phyloP scores from a whole-genome alignment of 2,329 filamentous ascomycete genomes.

The Venturia pyrina region DNA sequence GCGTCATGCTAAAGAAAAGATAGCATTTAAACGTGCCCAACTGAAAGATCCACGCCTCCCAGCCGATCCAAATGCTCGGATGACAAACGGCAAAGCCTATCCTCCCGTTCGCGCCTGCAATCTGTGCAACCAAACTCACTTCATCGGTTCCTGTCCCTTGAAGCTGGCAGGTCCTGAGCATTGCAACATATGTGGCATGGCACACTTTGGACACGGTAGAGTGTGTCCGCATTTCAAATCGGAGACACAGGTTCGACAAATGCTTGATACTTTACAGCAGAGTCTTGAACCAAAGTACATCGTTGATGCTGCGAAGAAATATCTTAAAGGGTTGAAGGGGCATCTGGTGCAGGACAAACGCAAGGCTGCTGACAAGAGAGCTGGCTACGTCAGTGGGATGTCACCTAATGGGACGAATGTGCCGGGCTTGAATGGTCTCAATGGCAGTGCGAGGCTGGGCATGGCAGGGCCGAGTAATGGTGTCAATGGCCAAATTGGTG shows the following conservation, averaged over 20 bases:
- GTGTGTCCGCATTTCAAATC: conserved; percentile 54
- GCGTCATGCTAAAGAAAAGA: neutral
- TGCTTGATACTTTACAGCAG: conserved; percentile 52
- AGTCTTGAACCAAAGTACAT: conserved; percentile 46
- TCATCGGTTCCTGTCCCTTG: conserved; percentile 49
- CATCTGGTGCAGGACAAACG: conserved; percentile 45
- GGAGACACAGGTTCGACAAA: conserved; percentile 52
- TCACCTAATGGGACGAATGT: neutral
- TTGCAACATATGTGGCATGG: conserved; percentile 55
- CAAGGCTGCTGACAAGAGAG: conserved; percentile 20
- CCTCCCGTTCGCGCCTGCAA: conserved; percentile 31
- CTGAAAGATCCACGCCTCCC: neutral
- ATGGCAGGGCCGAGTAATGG: neutral
- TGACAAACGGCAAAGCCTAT: conserved; percentile 8
- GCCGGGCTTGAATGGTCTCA: neutral
- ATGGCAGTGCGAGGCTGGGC: neutral
- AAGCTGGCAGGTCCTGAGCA: conserved; percentile 49
- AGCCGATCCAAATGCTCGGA: neutral
- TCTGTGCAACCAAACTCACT: conserved; percentile 46
- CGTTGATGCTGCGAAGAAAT: conserved; percentile 45
- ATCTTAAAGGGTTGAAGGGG: conserved; percentile 47
- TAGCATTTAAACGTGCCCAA: neutral
- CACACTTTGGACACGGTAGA: conserved; percentile 44
- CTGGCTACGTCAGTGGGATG: neutral
- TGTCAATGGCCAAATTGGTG: neutral